Base-by-base conservation (phyloP, 768 basidiomycete genomes). In the Dendrothele bispora region DNA sequence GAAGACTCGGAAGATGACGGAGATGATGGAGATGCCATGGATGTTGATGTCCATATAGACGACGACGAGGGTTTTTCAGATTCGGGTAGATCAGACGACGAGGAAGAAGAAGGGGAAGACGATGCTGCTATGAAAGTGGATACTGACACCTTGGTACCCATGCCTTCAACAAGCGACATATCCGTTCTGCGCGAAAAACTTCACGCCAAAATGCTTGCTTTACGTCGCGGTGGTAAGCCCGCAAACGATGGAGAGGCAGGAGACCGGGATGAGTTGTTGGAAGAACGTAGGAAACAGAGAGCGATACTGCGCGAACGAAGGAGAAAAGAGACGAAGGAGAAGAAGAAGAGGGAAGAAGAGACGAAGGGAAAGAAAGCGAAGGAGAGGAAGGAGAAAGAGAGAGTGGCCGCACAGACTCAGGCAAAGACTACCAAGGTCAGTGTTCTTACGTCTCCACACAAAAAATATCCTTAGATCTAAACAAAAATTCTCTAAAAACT, bases 221-320 rank as follows among this genome's bases (percentile, higher is more conserved):
- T 92, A n/a, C 79, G 85, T 39, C 71, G 72, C 26, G 70, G 76
- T 15, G 67, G 68, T 10, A 48, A 57, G 53, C 49, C 61, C 3
- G 51, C 52, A 18, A 60, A 46, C 22, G 55, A 55, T 39, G 58
- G 59, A 2, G 78, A 80, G 57, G 72, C 81, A 8, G 78, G 74
- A 5, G 84, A 85, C 59, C 83, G 79, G 60, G 94, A 98, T 60
- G 91, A 84, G 51, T 63, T 98, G 38, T 63, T 98, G 43, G 88
- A 92, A 59, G 88, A 92, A 64, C 74, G 88, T 44, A 71, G 93
- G 51, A 66, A 68, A 55, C 84, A 90, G 58, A 73, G 92, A 4
- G 94, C 86, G 0, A 82, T 85, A 27, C 75, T 97, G 75, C 77
- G 94, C 18, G 95, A 98, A 66, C 79, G 83, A 48, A 71, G 95